Base-by-base conservation (phyloP, 768 basidiomycete genomes). In the Kwoniella heveanensis region DNA sequence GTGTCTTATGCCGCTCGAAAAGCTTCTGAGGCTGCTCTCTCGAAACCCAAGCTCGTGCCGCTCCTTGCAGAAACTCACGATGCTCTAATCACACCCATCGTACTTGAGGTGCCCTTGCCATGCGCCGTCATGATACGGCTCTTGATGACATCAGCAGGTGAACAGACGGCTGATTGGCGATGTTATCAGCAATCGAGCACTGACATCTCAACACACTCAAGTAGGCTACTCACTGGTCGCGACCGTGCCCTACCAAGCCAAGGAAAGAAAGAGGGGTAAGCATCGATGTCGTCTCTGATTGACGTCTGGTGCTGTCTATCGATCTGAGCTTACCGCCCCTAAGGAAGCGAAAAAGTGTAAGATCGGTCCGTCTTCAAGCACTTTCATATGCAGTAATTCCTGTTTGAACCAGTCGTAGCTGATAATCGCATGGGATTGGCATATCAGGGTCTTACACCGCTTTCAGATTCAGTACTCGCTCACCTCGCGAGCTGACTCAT, bases 351-450 rank as follows among this genome's bases (percentile, higher is more conserved):
- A 86, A 70, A 92, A 91, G 75, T 95, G 92, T 61, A 86, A 87
- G 22, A 82, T 74, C 55, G 92, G 91, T 71, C 92, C 92, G 69
- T 95, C 92, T 0, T 88, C 80, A 68, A 94, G 88, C 74, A 88
- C 86, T 7, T 78, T 68, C 2, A 86, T 86, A 78, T 87, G 87
- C 53, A 93, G 79, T 5, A 94, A 82, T 72, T 91, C 88, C 2
- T 87, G 83, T 80, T 95, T 95, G 86, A 92, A 92, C 78, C 90
- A 91, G 79, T 95, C 92, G 73, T 95, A 95, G 12, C 89, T 91
- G 60, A 4, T 32, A 32, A 32, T 32, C 32, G 32, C 32, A 32
- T 6, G 32, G 32, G 32, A n/a, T n/a, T n/a, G n/a, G n/a, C n/a
- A n/a, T n/a, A n/a, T n/a, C n/a, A n/a, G n/a, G n/a, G n/a, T 8